Evolutionary conservation across 345 rosid genomes (phyloP).

Genomic region (Lepidium aucheri): DNA sequence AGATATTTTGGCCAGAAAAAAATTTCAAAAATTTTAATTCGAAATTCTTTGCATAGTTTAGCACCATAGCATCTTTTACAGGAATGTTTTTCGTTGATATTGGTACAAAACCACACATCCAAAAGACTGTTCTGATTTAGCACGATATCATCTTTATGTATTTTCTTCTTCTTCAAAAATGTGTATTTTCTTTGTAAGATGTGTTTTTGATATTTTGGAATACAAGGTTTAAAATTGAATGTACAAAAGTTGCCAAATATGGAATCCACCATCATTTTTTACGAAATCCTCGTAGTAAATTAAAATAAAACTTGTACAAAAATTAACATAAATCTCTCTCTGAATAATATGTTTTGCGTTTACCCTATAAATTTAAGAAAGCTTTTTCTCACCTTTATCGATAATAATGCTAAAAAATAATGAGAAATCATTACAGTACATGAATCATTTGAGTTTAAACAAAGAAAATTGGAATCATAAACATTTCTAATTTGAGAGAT

Average conservation of each 20-base stretch:
- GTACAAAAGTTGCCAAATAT: not conserved
- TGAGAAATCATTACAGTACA: not conserved
- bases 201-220: not conserved
- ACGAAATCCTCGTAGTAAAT: too few species aligned
- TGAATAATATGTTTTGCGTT: too few species aligned
- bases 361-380: too few species aligned
- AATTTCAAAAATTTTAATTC: not conserved
- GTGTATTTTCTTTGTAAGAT: not conserved
- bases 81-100: not conserved
- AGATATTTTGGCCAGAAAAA: too few species aligned
- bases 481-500: not conserved
- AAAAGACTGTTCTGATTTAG: not conserved
- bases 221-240: not conserved
- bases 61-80: not conserved
- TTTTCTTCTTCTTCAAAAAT: not conserved
- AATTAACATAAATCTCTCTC: too few species aligned
- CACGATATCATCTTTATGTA: not conserved
- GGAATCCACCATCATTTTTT: too few species aligned
- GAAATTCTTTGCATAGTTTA: not conserved
- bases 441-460: not conserved
- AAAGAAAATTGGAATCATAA: not conserved
- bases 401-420: too few species aligned
- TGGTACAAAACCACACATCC: not conserved
- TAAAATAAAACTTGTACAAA: too few species aligned
- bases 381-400: too few species aligned